Base-by-base conservation (phyloP, 139 green algal genomes). In the Chlorella sp. region DNA sequence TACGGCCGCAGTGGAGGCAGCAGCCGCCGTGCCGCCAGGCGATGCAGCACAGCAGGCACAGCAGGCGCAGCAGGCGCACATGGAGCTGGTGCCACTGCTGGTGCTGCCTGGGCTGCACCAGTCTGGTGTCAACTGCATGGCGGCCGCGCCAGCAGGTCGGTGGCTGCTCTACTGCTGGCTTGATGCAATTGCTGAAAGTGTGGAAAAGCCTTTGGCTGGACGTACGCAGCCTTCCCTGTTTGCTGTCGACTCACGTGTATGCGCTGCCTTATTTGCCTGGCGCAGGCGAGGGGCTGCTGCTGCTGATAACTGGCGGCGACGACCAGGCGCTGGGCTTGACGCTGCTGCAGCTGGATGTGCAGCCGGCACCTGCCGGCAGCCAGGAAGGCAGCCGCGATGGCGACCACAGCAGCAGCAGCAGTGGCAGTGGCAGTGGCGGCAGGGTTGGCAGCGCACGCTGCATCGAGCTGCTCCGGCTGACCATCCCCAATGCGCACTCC, bases 101-200 rank as follows among this genome's bases (percentile, higher is more conserved):
- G 73, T 43, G 32, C 41, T 91, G 20, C 26, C 16, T 22, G 56
- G 51, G 16, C 20, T 87, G 43, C 89, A 92, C 56, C 81, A 90
- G 81, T 92, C 89, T 3, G 89, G 89, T 9, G 76, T 92, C 5
- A 92, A 92, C 60, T 54, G 28, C 60, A 41, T 92, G 73, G 51
- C 75, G 24, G 46, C 36, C 4, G 43, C 38, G 13, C 17, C 44
- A 40, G 36, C 72, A 65, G 85, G 79, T 88, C 46, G 34, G 70
- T 70, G 19, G 19, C 22, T 85, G 67, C 48, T 51, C 2, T 51
- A 1, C 74, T 51, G 32, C 34, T 46, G 4, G 8, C 46, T 54
- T 54, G 46, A 11, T 8, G 46, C 11, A 11, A 8, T 54, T 19
- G 46, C 46, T 11, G n/a, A n/a, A n/a, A n/a, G n/a, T n/a, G n/a